These are phyloP conservation scores for Spergularia azorica DNA, from an alignment of 179 eudicot species.

Conservation along the genomic window DNA sequence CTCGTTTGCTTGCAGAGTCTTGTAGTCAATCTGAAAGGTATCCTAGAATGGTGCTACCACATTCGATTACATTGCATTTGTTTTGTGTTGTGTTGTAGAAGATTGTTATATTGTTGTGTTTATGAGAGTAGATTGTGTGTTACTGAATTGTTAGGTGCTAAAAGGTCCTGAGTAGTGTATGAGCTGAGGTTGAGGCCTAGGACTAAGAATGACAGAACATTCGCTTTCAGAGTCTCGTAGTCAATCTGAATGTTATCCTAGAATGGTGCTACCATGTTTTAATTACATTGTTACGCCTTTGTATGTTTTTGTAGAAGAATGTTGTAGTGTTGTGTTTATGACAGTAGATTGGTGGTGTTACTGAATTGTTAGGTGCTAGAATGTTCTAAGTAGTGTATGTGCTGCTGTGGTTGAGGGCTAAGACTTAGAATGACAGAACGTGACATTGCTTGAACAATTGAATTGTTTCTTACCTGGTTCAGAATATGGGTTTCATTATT, in stretches of 20 bases:
- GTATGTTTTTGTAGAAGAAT: neutral
- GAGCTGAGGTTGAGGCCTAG: neutral
- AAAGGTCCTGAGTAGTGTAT: neutral
- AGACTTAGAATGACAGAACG: neutral
- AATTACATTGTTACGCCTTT: too few species aligned
- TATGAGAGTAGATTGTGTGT: neutral
- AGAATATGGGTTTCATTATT: too few species aligned
- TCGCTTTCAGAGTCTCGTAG: neutral
- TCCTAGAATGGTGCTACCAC: neutral
- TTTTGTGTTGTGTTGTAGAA: neutral
- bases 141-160: neutral
- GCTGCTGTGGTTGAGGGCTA: neutral
- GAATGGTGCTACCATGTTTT: too few species aligned
- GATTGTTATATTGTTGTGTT: neutral
- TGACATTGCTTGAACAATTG: neutral
- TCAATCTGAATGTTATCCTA: too few species aligned
- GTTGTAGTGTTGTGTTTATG: neutral
- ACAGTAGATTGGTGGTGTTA: neutral
- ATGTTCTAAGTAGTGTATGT: neutral
- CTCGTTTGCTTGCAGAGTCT: neutral
- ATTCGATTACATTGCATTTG: neutral
- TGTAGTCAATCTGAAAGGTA: slow-evolving; percentile 10
- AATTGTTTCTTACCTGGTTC: too few species aligned
- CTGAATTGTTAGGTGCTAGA: neutral
- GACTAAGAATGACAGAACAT: neutral